Evolutionary conservation across 2,329 filamentous ascomycete genomes (phyloP).

Genomic region (Sclerotinia spermophila): DNA sequence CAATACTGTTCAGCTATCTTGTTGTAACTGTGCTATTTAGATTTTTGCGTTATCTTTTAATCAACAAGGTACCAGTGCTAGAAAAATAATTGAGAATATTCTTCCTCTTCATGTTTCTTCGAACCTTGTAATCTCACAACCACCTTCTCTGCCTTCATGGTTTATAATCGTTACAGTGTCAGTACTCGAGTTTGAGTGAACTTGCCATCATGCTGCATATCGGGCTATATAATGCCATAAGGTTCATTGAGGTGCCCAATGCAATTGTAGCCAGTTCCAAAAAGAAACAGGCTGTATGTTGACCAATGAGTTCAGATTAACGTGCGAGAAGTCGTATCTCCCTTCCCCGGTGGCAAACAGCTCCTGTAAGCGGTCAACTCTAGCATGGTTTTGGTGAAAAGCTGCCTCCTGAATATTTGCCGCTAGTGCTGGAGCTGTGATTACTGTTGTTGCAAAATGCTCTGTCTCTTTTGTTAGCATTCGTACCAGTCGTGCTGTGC

Average conservation of each 20-base stretch:
- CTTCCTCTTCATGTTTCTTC: neutral
- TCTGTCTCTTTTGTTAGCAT: conserved; percentile 18
- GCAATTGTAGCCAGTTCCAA: conserved; percentile 50
- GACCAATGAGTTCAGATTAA: conserved; percentile 56
- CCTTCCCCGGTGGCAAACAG: conserved; percentile 66
- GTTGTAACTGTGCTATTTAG: neutral
- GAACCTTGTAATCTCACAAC: neutral
- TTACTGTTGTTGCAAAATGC: conserved; percentile 26
- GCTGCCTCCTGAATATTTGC: conserved; percentile 25
- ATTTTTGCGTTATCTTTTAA: neutral
- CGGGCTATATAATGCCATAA: neutral
- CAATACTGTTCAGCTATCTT: neutral
- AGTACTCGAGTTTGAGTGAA: neutral
- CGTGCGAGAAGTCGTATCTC: conserved; percentile 59
- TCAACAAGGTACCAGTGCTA: neutral
- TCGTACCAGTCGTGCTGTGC: neutral
- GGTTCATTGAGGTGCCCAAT: conserved; percentile 39
- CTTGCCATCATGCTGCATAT: neutral
- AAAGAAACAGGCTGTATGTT: conserved; percentile 50
- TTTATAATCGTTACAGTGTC: too few relatives aligned
- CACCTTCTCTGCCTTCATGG: neutral
- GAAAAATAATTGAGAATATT: neutral
- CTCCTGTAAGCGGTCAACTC: conserved; percentile 54
- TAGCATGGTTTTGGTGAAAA: conserved; percentile 43
- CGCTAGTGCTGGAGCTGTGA: conserved; percentile 27